Evolutionary conservation across 2,329 filamentous ascomycete genomes (phyloP), one percentile per base, ranked within the genome.

Genomic region (Colletotrichum tofieldiae): DNA sequence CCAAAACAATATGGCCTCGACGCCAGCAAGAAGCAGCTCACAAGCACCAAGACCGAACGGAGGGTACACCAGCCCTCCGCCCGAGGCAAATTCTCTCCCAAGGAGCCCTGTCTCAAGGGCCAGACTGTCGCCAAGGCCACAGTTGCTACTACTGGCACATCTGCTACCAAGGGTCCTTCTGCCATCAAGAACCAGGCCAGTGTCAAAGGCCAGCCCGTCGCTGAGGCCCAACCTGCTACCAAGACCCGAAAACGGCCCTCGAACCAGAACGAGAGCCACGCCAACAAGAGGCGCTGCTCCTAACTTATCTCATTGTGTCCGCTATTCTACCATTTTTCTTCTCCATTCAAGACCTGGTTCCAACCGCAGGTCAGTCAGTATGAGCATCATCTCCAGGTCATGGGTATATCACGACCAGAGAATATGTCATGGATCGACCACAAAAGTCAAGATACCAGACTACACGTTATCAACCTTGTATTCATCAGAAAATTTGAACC

Each of bases 381-480:
- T 58, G 45, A 70, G 32, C 32, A 61, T 37, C 26, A 4, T 37
- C 23, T 26, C 39, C 9, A 20, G 23, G 41, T 32, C 39, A 20
- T 47, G 63, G 63, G 56, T 41, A 55, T 18, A 43, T 45, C 47
- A 49, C 12, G 49, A 32, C 66, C 12, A 67, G 47, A 54, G 35
- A 14, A 39, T 7, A 49, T 54, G 59, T 52, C 41, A n/a, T 14
- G 12, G 55, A 41, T 43, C 61, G 58, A 49, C 41, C 35, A 23
- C 35, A 16, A 5, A 45, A 49, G 69, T 32, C 65, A 14, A 14
- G 59, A 32, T 49, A 35, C 65, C 51, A 45, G 35, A 62, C 35
- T 41, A 14, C 20, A 39, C n/a, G n/a, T 47, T 47, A 43, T 39
- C 56, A 64, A 64, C 29, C 23, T 52, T 71, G 59, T 72, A 72